Conservation (phyloP, 495 filamentous ascomycete genomes). For the Geoglossum glabrum region DNA sequence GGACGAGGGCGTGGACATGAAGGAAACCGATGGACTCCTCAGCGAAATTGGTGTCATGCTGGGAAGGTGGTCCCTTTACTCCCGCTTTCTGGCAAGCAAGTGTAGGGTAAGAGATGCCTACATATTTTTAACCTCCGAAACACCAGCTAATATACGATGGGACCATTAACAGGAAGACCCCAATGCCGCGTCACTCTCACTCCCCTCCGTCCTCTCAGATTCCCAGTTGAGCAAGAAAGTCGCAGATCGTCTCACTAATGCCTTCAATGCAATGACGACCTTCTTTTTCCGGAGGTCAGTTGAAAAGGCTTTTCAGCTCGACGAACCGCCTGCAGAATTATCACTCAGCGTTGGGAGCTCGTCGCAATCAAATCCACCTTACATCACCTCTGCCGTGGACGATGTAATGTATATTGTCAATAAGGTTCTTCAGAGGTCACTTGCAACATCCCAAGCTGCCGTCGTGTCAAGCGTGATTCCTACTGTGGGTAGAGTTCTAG, state of each 20-base stretch:
- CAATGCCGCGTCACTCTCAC: slow-evolving; percentile 19
- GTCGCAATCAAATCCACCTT: slow-evolving; percentile 55
- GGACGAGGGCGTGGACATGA: slow-evolving; percentile 89
- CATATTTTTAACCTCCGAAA: slow-evolving; percentile 8
- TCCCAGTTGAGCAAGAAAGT: slow-evolving; percentile 64
- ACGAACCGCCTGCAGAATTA: slow-evolving; percentile 70
- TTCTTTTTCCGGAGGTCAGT: slow-evolving; percentile 95
- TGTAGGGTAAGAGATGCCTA: slow-evolving; percentile 36
- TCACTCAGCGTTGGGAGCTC: slow-evolving; percentile 48
- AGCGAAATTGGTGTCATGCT: slow-evolving; percentile 82
- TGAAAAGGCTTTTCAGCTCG: slow-evolving; percentile 95
- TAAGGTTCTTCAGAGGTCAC: slow-evolving; percentile 63
- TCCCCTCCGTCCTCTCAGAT: slow-evolving; percentile 51
- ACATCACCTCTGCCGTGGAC: slow-evolving; percentile 88
- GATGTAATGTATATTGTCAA: slow-evolving; percentile 99
- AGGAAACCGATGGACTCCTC: slow-evolving; percentile 71
- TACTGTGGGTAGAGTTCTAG: slow-evolving; percentile 64
- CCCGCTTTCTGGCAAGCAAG: slow-evolving; percentile 69
- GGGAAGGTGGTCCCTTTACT: slow-evolving; percentile 81
- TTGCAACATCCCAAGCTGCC: slow-evolving; percentile 61
- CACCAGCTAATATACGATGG: slow-evolving; percentile 6
- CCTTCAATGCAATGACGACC: slow-evolving; percentile 74
- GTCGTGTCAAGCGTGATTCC: slow-evolving; percentile 62
- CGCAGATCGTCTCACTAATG: slow-evolving; percentile 41
- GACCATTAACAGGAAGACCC: slow-evolving; percentile 12